These are phyloP conservation scores for Hanseniaspora meyeri DNA, from an alignment of 805 yeast genomes.

Conservation along the genomic window DNA sequence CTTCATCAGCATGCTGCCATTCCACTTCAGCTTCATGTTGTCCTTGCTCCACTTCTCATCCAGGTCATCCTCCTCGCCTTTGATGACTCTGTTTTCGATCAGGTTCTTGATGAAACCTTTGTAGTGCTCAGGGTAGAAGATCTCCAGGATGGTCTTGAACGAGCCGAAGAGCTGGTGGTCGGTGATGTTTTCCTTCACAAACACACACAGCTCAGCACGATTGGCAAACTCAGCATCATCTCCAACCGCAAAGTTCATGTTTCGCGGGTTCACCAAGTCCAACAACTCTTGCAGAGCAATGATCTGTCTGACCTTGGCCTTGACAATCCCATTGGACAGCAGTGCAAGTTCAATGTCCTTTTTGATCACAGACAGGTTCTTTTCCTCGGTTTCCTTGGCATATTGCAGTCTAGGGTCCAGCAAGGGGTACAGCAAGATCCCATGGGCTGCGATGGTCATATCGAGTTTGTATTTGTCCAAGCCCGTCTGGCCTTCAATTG, in stretches of 20 bases:
- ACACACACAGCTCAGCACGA: neutral
- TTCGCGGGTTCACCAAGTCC: neutral
- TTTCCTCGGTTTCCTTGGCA: neutral
- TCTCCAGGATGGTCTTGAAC: neutral
- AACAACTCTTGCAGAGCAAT: neutral
- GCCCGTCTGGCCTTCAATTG: neutral
- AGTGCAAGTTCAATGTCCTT: neutral
- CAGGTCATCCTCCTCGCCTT: neutral
- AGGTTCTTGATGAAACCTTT: neutral
- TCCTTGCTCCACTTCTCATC: neutral
- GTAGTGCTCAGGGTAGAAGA: neutral
- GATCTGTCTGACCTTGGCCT: neutral
- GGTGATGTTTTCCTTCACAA: neutral
- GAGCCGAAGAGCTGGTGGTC: neutral
- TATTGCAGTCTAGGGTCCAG: neutral
- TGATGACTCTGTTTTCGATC: neutral
- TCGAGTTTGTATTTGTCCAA: neutral
- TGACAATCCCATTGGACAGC: neutral
- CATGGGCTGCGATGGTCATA: neutral
- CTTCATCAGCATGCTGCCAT: conserved; percentile 57
- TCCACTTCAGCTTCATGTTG: conserved; percentile 48
- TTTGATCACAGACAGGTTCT: neutral
- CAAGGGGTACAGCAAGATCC: neutral
- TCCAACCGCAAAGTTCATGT: neutral
- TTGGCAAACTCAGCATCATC: neutral